Evolutionary conservation across 2,329 filamentous ascomycete genomes (phyloP).

Genomic region (Ramularia endophylla): DNA sequence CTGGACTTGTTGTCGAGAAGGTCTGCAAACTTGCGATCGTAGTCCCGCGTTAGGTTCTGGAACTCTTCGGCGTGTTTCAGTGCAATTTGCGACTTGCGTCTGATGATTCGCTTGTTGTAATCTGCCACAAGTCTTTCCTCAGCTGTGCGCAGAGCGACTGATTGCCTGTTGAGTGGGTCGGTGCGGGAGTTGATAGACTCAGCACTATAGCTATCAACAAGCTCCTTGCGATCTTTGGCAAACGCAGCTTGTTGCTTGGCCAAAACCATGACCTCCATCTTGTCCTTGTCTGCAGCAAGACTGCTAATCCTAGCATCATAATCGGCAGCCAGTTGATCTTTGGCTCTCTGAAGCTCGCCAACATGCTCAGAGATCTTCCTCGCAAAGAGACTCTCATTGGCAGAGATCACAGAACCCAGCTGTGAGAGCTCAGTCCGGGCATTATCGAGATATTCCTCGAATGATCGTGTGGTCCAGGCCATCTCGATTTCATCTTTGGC

Average conservation of each 20-base stretch:
- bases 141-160: conserved; percentile 24
- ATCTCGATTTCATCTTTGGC: conserved; percentile 16
- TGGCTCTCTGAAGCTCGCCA: conserved; percentile 31
- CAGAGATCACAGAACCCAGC: conserved; percentile 30
- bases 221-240: conserved; percentile 27
- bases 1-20: conserved; percentile 25
- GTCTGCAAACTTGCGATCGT: conserved; percentile 28
- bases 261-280: conserved; percentile 27
- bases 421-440: conserved; percentile 30
- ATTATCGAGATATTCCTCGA: conserved; percentile 32
- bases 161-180: conserved; percentile 6
- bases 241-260: conserved; percentile 28
- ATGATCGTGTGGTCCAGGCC: conserved; percentile 22
- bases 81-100: conserved; percentile 32
- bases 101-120: conserved; percentile 29
- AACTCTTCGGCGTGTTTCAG: conserved; percentile 31
- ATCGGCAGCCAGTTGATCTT: conserved; percentile 29
- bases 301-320: conserved; percentile 31
- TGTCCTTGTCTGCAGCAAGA: conserved; percentile 25
- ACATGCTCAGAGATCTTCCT: conserved; percentile 33
- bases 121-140: conserved; percentile 30
- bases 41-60: conserved; percentile 29
- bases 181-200: not conserved
- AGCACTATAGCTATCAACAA: conserved; percentile 21
- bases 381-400: conserved; percentile 31